phyloP scores from a whole-genome alignment of 2,329 filamentous ascomycete species.

The Nothophoma quercina region DNA sequence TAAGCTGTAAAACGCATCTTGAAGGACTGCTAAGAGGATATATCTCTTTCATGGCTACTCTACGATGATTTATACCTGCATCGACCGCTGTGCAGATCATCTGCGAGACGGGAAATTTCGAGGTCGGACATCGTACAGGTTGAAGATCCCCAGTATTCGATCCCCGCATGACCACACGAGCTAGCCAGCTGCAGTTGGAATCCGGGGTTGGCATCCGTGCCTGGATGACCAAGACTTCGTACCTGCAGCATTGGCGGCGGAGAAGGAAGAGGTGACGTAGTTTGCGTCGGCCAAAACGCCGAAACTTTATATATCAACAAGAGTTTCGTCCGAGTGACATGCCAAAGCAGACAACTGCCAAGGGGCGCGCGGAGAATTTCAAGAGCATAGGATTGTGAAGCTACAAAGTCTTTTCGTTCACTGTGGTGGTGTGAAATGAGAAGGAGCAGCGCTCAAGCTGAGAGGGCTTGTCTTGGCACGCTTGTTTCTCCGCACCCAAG shows the following conservation, averaged over 20 bases:
- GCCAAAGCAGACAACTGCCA: neutral
- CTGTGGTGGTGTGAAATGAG: neutral
- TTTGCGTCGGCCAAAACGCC: conserved; percentile 2
- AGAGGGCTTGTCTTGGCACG: neutral
- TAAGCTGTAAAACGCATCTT: conserved; percentile 1
- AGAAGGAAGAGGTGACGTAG: neutral
- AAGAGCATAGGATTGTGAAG: too few relatives aligned
- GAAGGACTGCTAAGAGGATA: neutral
- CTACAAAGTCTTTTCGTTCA: neutral
- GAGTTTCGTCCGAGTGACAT: neutral
- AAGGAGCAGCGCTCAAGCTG: too few relatives aligned
- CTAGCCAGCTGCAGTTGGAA: neutral
- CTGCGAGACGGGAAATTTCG: neutral
- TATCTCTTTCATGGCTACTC: neutral
- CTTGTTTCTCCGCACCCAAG: neutral
- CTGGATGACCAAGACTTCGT: neutral
- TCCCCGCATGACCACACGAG: neutral
- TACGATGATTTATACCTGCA: neutral
- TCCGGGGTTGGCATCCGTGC: neutral
- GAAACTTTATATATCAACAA: neutral
- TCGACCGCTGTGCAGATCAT: neutral
- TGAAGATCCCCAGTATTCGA: neutral
- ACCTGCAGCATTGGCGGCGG: neutral
- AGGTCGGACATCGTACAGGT: neutral
- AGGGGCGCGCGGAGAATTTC: too few relatives aligned